A percentile compares a stretch with the other conserved stretches of the same genome.
Conservation (phyloP, 2,329 filamentous ascomycete genomes). For the Diaporthe batatas region DNA sequence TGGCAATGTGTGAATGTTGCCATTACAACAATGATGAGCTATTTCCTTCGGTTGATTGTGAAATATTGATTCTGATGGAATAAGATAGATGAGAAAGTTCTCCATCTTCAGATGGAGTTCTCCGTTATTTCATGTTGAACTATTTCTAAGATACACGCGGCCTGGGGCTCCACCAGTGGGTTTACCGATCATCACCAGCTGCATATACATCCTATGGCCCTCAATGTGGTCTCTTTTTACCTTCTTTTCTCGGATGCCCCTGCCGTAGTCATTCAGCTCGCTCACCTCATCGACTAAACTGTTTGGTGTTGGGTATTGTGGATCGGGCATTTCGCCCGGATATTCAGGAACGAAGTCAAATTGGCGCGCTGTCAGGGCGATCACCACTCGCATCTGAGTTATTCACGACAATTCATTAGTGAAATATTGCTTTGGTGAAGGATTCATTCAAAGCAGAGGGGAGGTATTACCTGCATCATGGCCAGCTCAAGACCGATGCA, state of each 20-base stretch:
- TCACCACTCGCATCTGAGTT: not conserved
- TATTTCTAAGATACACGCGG: not conserved
- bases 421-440: not conserved
- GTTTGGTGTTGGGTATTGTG: not conserved
- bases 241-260: not conserved
- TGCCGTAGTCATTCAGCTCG: not conserved
- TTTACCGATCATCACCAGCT: not conserved
- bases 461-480: not conserved
- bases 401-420: not conserved
- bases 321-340: not conserved
- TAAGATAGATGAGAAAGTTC: too few species aligned
- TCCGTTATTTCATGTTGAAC: not conserved
- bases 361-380: constrained; percentile 2
- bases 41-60: too few species aligned
- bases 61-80: too few species aligned
- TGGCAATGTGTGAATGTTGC: too few species aligned
- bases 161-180: not conserved
- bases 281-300: not conserved
- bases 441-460: not conserved
- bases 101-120: too few species aligned
- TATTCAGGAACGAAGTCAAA: not conserved
- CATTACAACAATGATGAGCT: too few species aligned
- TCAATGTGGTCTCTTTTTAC: not conserved
- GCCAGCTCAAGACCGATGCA: not conserved
- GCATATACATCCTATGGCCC: not conserved